phyloP scores from a whole-genome alignment of 2,329 filamentous ascomycete species.

The Penicillium sumatraense region DNA sequence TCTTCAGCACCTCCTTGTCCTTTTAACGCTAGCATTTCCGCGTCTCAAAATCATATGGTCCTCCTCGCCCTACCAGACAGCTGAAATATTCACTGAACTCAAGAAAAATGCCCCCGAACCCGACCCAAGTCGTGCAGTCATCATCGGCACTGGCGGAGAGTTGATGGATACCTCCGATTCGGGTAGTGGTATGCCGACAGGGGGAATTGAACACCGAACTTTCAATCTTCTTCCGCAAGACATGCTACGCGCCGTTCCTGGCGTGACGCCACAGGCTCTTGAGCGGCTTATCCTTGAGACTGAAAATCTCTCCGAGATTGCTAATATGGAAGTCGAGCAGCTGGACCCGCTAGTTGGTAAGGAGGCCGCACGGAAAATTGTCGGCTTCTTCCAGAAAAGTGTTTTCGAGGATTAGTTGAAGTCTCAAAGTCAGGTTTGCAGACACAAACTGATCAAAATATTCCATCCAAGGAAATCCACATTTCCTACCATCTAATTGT shows the following conservation, averaged over 20 bases:
- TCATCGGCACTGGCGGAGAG: conserved; percentile 73
- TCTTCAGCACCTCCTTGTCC: conserved; percentile 87
- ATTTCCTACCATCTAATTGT: neutral
- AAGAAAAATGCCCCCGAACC: conserved; percentile 91
- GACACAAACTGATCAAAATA: neutral
- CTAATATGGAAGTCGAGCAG: conserved; percentile 79
- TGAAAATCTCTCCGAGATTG: conserved; percentile 78
- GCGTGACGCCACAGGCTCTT: conserved; percentile 79
- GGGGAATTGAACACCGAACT: conserved; percentile 59
- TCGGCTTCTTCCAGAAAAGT: conserved; percentile 76
- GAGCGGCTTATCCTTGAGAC: conserved; percentile 72
- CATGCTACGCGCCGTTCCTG: conserved; percentile 84
- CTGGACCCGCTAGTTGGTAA: conserved; percentile 75
- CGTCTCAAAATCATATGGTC: conserved; percentile 92
- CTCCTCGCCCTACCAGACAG: conserved; percentile 89
- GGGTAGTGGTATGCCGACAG: conserved; percentile 63
- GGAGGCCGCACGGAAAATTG: conserved; percentile 75
- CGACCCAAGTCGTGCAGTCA: conserved; percentile 84
- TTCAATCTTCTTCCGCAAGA: conserved; percentile 89
- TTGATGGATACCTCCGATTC: conserved; percentile 31
- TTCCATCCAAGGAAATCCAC: neutral
- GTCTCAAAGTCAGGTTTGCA: neutral
- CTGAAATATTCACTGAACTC: conserved; percentile 92
- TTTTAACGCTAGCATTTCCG: conserved; percentile 90
- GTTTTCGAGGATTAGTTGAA: conserved; percentile 54